Evolutionary conservation across 768 basidiomycete genomes (phyloP).

Genomic region (Neoboletus brunneissimus): DNA sequence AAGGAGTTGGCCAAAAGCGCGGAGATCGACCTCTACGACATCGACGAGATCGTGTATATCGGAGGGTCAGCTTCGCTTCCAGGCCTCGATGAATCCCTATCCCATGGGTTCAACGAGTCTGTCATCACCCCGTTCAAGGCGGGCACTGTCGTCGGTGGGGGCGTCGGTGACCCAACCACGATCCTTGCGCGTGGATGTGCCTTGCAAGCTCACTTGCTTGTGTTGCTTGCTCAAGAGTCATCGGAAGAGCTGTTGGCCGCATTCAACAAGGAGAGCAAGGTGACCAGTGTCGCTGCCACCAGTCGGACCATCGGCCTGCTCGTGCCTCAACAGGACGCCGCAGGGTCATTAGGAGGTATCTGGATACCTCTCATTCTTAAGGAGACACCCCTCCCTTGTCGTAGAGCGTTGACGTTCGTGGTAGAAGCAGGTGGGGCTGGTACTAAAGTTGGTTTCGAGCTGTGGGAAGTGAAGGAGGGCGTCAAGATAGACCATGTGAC

Average conservation of each 20-base stretch:
- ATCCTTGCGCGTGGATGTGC: constrained; percentile 77
- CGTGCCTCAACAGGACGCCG: constrained; percentile 49
- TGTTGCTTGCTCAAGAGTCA: constrained; percentile 45
- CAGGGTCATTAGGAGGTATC: constrained; percentile 50
- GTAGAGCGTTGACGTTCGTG: constrained; percentile 58
- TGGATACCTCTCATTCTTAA: constrained; percentile 66
- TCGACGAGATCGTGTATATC: constrained; percentile 79
- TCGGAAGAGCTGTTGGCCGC: constrained; percentile 50
- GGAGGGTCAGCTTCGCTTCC: constrained; percentile 75
- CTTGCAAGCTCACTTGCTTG: constrained; percentile 64
- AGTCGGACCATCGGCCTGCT: constrained; percentile 62
- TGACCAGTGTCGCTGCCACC: constrained; percentile 51
- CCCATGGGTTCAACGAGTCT: constrained; percentile 55
- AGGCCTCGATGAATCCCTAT: constrained; percentile 62
- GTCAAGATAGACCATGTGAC: constrained; percentile 60
- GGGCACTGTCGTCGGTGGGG: constrained; percentile 68
- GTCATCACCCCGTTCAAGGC: constrained; percentile 63
- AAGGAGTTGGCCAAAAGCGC: constrained; percentile 50
- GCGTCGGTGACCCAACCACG: constrained; percentile 74
- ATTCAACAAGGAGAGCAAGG: constrained; percentile 43
- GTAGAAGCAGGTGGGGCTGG: constrained; percentile 44
- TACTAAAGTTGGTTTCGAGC: constrained; percentile 54
- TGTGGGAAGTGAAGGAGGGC: constrained; percentile 75
- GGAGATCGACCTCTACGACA: constrained; percentile 57
- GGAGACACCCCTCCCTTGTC: constrained; percentile 69